phyloP scores from a whole-genome alignment of 208 protist genomes.

The Leishmania aethiopica region DNA sequence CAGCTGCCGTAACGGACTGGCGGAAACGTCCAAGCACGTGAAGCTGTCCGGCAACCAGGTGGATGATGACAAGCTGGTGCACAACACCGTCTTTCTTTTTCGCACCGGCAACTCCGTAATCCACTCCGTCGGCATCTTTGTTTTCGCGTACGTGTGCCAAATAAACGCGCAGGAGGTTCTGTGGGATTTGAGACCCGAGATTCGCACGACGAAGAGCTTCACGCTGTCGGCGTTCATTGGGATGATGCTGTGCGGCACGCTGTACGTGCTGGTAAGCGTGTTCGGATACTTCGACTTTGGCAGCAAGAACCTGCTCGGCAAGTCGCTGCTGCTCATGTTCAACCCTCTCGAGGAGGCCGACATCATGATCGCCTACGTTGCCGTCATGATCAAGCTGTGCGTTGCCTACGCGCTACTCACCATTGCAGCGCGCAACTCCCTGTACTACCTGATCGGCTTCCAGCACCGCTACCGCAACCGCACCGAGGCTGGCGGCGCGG shows the following conservation, averaged over 20 bases:
- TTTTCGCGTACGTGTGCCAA: conserved; percentile 73
- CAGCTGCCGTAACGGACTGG: conserved; percentile 35
- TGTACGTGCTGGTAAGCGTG: conserved; percentile 58
- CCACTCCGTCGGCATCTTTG: conserved; percentile 45
- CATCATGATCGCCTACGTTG: conserved; percentile 52
- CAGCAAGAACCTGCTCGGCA: conserved; percentile 24
- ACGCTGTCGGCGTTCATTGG: conserved; percentile 45
- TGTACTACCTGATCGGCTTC: conserved; percentile 61
- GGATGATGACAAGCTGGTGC: conserved; percentile 10
- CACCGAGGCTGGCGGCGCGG: neutral
- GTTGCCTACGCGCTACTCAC: conserved; percentile 53
- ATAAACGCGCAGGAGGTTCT: conserved; percentile 58
- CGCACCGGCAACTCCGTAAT: conserved; percentile 47
- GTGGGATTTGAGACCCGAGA: conserved; percentile 47
- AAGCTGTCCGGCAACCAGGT: conserved; percentile 19
- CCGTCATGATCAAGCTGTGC: conserved; percentile 62
- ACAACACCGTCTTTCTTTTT: conserved; percentile 47
- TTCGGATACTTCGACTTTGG: conserved; percentile 81
- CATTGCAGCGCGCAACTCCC: conserved; percentile 49
- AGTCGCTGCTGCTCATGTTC: conserved; percentile 61
- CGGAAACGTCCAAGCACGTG: conserved; percentile 27
- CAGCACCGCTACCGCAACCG: conserved; percentile 41
- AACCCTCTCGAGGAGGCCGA: conserved; percentile 50
- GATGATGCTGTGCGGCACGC: conserved; percentile 52
- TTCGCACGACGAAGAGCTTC: conserved; percentile 32